Conservation (phyloP, 306 rosid genomes). For the Styphnolobium japonicum region DNA sequence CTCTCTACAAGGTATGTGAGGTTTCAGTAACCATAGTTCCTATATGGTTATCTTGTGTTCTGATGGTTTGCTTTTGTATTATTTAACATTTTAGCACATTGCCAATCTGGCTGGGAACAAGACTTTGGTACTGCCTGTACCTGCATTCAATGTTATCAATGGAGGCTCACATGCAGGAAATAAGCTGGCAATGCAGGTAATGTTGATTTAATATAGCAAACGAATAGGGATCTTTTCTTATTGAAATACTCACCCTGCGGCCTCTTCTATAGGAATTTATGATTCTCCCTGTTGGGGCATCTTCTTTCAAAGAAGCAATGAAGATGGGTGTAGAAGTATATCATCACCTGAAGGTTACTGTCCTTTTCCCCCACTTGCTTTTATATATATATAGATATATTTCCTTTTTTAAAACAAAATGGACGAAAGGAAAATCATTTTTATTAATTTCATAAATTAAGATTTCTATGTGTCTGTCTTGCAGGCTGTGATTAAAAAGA, state of each 20-base stretch:
- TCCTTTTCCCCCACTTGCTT: neutral
- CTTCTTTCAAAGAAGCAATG: conserved; percentile 97
- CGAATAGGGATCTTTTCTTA: neutral
- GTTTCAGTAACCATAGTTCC: neutral
- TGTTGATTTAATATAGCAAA: neutral
- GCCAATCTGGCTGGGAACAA: conserved; percentile 96
- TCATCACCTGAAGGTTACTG: conserved; percentile 75
- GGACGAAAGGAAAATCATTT: neutral
- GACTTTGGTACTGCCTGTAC: conserved; percentile 86
- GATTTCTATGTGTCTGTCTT: neutral
- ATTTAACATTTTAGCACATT: conserved; percentile 66
- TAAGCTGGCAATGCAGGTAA: conserved; percentile 98
- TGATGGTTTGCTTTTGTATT: conserved; percentile 20
- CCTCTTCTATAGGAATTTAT: conserved; percentile 77
- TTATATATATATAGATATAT: neutral
- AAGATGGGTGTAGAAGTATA: conserved; percentile 99
- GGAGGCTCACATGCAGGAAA: conserved; percentile 99
- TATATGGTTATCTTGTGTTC: neutral
- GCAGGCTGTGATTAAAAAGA: conserved; percentile 94
- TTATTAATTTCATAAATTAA: neutral
- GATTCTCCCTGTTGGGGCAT: conserved; percentile 97
- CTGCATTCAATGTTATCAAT: conserved; percentile 94
- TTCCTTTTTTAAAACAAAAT: neutral
- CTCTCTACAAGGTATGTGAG: conserved; percentile 74
- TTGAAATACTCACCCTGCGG: neutral